Evolutionary conservation across 257 asterid genomes (phyloP), one percentile per base, ranked within the genome.

Genomic region (Solanum bulbocastanum): DNA sequence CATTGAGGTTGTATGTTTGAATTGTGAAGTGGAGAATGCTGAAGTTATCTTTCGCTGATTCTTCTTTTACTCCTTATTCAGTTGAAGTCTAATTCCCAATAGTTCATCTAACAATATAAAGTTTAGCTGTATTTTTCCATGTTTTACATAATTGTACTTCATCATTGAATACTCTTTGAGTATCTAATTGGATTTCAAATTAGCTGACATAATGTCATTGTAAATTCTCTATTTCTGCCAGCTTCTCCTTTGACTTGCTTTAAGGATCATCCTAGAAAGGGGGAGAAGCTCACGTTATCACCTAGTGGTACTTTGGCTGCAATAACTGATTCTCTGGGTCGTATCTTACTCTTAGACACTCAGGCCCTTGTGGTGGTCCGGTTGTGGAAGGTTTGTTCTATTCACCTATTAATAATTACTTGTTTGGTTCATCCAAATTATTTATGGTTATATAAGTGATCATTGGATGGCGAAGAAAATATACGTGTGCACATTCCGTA

Each of bases 241-340:
- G 99, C 99, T 76, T 93, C 97, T 86, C 91, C 98, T 68, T 89
- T 97, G 87, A 97, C 99, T 89, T 95, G 98, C 91, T 90, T 97
- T 91, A 95, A 94, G 93, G 99, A 96, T 94, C 91, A 92, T 72
- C 99, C 99, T 2, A 94, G 99, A 90, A 96, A 96, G 92, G 99
- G 99, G 35, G 98, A 96, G 93, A 97, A 94, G 91, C 98, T 97
- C 73, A 96, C 99, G 1, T 88, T 96, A 91, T 97, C 98, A 18
- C 99, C 99, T 83, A 93, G 96, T 91, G 98, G 99, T 71, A 94
- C 99, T 69, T 90, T 97, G 93, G 99, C 99, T 87, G 98, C 99
- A 84, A 92, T 97, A 90, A 95, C 99, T 5, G 99, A 97, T 92
- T 97, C 99, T n/a, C 96, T 96, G 58, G 99, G 99, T 52, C 96